Base-by-base conservation (phyloP, 2,329 filamentous ascomycete genomes). In the Teratosphaeria zuluensis region DNA sequence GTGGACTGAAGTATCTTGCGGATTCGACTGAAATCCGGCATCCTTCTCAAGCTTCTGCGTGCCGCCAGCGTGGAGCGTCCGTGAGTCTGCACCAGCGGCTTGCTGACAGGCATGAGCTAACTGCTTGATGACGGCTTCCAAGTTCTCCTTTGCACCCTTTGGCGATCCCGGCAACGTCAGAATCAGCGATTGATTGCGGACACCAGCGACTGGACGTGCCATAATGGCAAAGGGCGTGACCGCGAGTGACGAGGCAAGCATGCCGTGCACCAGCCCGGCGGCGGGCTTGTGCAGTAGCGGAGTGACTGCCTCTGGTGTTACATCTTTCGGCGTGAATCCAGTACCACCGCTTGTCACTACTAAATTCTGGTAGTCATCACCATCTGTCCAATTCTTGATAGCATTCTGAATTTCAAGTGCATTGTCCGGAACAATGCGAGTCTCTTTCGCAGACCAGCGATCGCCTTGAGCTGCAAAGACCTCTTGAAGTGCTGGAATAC, bases 201-300 rank as follows among this genome's bases (percentile, higher is more conserved):
- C 85, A 2, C 94, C 94, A 24, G 94, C 94, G 12, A 95, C 89
- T 4, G 94, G 94, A 53, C 94, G 84, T 56, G 94, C 89, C 94
- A 99, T 99, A 78, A 96, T 87, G 52, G 94, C 94, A 75, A 99
- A 99, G 53, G 92, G 92, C 2, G 94, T 99, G 35, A 97, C 85
- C 51, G 84, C 78, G 16, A 96, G 77, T 0, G 92, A 97, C 21
- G 89, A 80, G 5, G 91, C 81, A 51, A 99, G 79, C 92, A 99
- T 99, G 64, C 86, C 91, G 75, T 99, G 92, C 75, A 96, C 88
- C 55, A 99, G 79, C 0, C 94, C 94, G 0, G 91, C 85, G 0
- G 94, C 94, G 72, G 92, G 84, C 70, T 88, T 91, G 68, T 96
- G 86, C 51, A 97, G 79, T 48, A 97, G 75, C 4, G 86, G 83